Evolutionary conservation across 306 rosid species (phyloP).

Genomic region (Rosa chinensis): DNA sequence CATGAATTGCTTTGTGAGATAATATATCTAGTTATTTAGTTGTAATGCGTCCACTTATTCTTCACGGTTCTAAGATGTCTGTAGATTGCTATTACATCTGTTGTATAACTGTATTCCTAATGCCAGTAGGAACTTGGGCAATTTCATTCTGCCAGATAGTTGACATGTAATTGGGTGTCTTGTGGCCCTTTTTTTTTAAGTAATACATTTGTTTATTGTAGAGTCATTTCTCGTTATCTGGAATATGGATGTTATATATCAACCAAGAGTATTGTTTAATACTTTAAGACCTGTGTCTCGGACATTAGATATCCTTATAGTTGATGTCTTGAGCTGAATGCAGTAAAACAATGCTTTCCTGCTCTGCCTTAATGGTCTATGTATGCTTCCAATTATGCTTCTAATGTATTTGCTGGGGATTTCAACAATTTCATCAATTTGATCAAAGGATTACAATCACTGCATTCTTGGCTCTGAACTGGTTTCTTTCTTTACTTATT

Average conservation of each 20-base stretch:
- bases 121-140: background rate
- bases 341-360: slow-evolving; percentile 5
- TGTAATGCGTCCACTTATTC: background rate
- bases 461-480: slow-evolving; percentile 16
- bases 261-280: background rate
- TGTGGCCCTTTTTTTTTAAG: background rate
- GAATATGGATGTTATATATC: background rate
- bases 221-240: background rate
- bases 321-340: background rate
- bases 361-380: background rate
- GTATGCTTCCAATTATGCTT: background rate
- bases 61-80: background rate
- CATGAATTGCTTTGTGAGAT: background rate
- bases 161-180: background rate
- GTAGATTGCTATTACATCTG: background rate
- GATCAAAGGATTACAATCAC: slow-evolving; percentile 9
- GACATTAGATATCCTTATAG: background rate
- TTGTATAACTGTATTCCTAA: background rate
- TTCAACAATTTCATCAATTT: slow-evolving; percentile 1
- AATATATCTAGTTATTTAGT: background rate
- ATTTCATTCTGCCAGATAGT: background rate
- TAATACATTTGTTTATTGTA: background rate
- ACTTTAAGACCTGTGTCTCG: background rate
- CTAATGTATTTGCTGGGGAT: background rate
- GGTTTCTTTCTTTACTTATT: background rate